Evolutionary conservation across 1,139 yeast species (phyloP), one percentile per base, ranked within the genome.

Genomic region (Saccharomyces uvarum): DNA sequence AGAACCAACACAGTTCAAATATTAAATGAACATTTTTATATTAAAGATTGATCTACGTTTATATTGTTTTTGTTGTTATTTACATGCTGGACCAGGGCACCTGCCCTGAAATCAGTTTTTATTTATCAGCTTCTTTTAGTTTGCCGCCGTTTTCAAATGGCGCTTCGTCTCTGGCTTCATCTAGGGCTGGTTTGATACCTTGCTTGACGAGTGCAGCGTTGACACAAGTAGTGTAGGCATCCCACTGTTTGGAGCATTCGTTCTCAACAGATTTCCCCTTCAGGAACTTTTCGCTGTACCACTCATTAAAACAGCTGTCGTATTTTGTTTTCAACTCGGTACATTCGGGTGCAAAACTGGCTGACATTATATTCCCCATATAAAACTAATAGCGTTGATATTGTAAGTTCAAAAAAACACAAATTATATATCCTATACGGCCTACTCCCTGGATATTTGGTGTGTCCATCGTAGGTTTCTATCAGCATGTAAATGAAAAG

Each of bases 301-400:
- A 93, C 62, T 80, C 80, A 72, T 89, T 90, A 75, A 93, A 93
- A 70, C 99, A 93, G 66, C 85, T 86, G 68, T 93, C 98, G 68
- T 93, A 93, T 63, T 83, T 80, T 62, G 82, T 82, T 71, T 93
- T 93, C 59, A 86, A 81, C 46, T 84, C 87, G 24, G 96, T 89
- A 72, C 99, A 93, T 73, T 93, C 98, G 24, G 97, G 97, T 48
- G 98, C 98, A 77, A 93, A 88, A 58, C 97, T 89, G 11, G 69
- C 85, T 27, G 97, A 90, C 95, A 91, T 86, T 57, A 77, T 75
- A 73, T 84, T 85, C 55, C 93, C 93, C 93, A 86, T 86, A 38
- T 47, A 31, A 27, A 19, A 13, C 31, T 38, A 32, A 19, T 38
- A 38, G 16, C 19, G 21, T 46, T 24, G 48, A 21, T 46, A 14